phyloP scores from a whole-genome alignment of 306 rosid species.

The Cotoneaster glaucophyllus region DNA sequence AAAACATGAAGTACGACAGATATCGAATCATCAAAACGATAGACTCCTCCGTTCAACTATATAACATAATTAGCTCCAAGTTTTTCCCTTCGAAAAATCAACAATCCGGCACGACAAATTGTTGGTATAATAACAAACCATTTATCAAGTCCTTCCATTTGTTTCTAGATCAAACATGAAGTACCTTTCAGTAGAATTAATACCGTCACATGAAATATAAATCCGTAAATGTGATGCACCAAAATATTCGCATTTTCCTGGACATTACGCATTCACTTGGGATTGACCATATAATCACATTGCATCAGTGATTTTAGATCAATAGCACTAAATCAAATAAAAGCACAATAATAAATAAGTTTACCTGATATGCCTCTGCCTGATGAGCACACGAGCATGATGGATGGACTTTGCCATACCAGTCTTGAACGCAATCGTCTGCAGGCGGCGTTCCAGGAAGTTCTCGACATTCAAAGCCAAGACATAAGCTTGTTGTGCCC shows the following conservation, averaged over 20 bases:
- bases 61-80: too few species aligned
- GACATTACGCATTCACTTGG: neutral
- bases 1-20: neutral
- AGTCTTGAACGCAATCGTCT: constrained; percentile 6
- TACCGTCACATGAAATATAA: too few species aligned
- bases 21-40: neutral
- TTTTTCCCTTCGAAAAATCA: too few species aligned
- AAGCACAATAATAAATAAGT: neutral
- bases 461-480: constrained; percentile 18
- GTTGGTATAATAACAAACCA: too few species aligned
- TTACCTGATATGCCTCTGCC: constrained; percentile 12
- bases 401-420: constrained; percentile 12
- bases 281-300: neutral
- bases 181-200: too few species aligned
- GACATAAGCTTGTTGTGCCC: constrained; percentile 13
- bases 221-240: too few species aligned
- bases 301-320: neutral
- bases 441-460: constrained; percentile 12
- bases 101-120: too few species aligned
- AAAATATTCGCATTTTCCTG: too few species aligned
- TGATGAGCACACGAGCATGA: constrained; percentile 16
- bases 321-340: neutral
- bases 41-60: too few species aligned
- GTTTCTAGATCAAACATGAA: too few species aligned
- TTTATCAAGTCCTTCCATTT: too few species aligned